Conservation (phyloP, 2,329 filamentous ascomycete genomes). For the Xylariales sp. region DNA sequence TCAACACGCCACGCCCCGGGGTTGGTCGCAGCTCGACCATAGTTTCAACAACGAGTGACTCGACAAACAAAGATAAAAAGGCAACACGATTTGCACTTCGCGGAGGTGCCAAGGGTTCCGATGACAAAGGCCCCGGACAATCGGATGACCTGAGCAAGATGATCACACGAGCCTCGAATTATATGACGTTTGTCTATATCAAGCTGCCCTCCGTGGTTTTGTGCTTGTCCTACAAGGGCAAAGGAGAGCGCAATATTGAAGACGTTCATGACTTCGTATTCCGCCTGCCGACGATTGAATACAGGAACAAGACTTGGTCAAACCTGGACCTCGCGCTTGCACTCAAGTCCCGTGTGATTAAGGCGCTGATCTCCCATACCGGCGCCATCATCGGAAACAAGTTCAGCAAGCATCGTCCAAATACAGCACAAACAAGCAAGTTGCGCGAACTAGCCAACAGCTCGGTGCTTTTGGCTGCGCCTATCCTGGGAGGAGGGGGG, state of each 20-base stretch:
- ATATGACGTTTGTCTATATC: constrained; percentile 95
- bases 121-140: constrained; percentile 60
- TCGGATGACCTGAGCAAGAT: constrained; percentile 94
- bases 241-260: constrained; percentile 89
- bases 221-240: constrained; percentile 94
- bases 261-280: constrained; percentile 98
- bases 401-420: constrained; percentile 83
- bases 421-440: constrained; percentile 70
- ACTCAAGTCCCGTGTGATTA: constrained; percentile 90
- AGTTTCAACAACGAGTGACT: constrained; percentile 31
- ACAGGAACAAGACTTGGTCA: constrained; percentile 98
- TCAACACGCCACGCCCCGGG: constrained; percentile 33
- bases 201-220: constrained; percentile 93
- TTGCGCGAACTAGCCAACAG: constrained; percentile 81
- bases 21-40: constrained; percentile 42
- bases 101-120: constrained; percentile 44
- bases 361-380: constrained; percentile 89
- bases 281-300: constrained; percentile 88
- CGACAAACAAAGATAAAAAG: too few relatives aligned
- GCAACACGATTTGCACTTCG: constrained; percentile 52
- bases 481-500: too few relatives aligned
- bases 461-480: constrained; percentile 57
- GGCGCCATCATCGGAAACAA: constrained; percentile 98
- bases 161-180: constrained; percentile 91
- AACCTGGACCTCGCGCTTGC: constrained; percentile 91